Base-by-base conservation (phyloP, 352 stramenopile species). In the Globisporangium irregulare region DNA sequence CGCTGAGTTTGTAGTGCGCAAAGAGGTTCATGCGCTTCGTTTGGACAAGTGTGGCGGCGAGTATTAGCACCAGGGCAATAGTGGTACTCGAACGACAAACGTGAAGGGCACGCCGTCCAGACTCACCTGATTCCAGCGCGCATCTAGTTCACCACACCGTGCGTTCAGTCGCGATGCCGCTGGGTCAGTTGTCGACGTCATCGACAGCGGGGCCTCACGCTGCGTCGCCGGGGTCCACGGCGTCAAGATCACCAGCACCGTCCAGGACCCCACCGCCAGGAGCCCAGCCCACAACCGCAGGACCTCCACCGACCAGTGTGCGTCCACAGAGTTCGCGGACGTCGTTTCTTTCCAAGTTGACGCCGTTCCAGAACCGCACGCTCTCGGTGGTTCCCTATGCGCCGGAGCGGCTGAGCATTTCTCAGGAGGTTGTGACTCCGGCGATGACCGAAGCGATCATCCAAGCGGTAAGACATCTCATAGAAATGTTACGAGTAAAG, bases 401-500 rank as follows among this genome's bases (percentile, higher is more conserved):
- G 0, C 84, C 82, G 1, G 84, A 92, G 60, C 75, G 84, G 3
- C 68, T 92, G 60, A 90, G 82, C 51, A 87, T 92, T 71, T 86
- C 80, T 2, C 78, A 88, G 41, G 67, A 79, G 7, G 68, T 71
- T 4, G 67, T 90, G 51, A 84, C 75, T 3, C 79, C 82, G 0
- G 76, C 82, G 8, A 82, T 86, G 77, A 63, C 80, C 38, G 75
- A 81, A 46, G 67, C 63, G 18, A 72, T 92, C 2, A 27, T 62
- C 6, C 73, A 84, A 62, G 69, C 76, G 59, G 80, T 87, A 48
- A 15, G 75, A 15, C 34, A 14, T 10, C 34, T 41, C 22, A 41
- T 3, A n/a, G 22, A 29, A 15, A 2, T 6, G 15, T 1, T 25
- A 1, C 32, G 32, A 36, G 32, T 9, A 36, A 9, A 27, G 36